Conservation (phyloP, 768 basidiomycete genomes). For the Serendipita vermifera region DNA sequence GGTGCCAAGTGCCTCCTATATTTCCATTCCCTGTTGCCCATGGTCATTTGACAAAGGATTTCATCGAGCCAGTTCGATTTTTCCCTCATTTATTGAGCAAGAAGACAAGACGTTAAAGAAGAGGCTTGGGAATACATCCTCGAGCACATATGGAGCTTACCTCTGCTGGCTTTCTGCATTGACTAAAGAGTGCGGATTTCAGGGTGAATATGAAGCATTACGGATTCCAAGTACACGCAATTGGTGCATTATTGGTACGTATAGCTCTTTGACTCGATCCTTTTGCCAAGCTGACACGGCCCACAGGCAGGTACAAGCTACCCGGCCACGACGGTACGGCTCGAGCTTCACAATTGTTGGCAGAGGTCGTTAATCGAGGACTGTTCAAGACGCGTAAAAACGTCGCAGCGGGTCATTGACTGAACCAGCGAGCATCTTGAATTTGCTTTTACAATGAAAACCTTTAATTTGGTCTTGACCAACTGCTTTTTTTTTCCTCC, state of each 20-base stretch:
- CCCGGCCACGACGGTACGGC: no score
- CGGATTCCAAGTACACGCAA: constrained; percentile 89
- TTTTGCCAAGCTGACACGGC: no score
- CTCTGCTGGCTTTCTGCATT: constrained; percentile 73
- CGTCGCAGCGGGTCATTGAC: no score
- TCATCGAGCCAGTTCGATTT: constrained; percentile 32
- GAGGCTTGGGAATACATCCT: constrained; percentile 24
- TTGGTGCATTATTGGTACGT: constrained; percentile 80
- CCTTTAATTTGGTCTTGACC: no score
- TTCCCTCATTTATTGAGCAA: constrained; percentile 26
- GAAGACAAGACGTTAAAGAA: constrained; percentile 47
- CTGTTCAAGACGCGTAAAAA: constrained; percentile 2
- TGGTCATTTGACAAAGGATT: constrained; percentile 63
- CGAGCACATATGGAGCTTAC: constrained; percentile 69
- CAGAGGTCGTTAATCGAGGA: not conserved
- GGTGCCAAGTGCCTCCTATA: constrained; percentile 46
- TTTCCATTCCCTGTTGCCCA: constrained; percentile 86
- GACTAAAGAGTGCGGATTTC: constrained; percentile 68
- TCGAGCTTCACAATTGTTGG: no score
- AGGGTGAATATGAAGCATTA: constrained; percentile 70
- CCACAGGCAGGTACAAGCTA: no score
- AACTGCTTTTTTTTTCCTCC: no score
- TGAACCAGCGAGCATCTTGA: no score
- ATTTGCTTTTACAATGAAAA: no score
- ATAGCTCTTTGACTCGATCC: no score